Conservation (phyloP, 768 basidiomycete species). For the Auriscalpium vulgare region DNA sequence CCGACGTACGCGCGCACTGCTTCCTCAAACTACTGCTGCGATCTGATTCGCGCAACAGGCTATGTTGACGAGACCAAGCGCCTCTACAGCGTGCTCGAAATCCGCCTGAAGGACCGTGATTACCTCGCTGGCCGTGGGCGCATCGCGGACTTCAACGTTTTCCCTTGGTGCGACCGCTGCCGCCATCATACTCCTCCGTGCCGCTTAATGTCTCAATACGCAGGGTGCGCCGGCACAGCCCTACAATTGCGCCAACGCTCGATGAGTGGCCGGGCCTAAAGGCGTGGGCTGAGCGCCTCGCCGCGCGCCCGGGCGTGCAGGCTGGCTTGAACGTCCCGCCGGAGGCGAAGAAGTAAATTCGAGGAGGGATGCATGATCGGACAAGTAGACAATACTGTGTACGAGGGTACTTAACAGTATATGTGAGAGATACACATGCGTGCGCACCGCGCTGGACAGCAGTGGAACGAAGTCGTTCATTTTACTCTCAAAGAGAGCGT, state of each 20-base stretch:
- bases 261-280: constrained; percentile 55
- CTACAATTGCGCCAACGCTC: constrained; percentile 45
- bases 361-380: too few relatives aligned
- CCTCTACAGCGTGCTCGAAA: constrained; percentile 77
- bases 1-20: constrained; percentile 7
- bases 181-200: not conserved
- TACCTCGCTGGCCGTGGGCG: constrained; percentile 71
- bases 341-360: not conserved
- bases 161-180: constrained; percentile 43
- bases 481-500: too few relatives aligned
- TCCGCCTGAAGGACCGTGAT: constrained; percentile 64
- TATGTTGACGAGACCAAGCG: constrained; percentile 78
- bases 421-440: too few relatives aligned
- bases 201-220: not conserved
- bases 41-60: constrained; percentile 33
- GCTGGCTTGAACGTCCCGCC: constrained; percentile 26
- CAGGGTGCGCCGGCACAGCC: constrained; percentile 48
- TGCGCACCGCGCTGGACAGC: too few relatives aligned
- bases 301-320: constrained; percentile 26
- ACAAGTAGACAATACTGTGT: too few relatives aligned
- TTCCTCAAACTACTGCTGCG: not conserved
- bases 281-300: constrained; percentile 35
- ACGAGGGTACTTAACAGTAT: too few relatives aligned
- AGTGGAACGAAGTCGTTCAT: too few relatives aligned
- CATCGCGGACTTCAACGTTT: constrained; percentile 65